Evolutionary conservation across 768 basidiomycete genomes (phyloP).

Genomic region (Scleroderma citrinum): DNA sequence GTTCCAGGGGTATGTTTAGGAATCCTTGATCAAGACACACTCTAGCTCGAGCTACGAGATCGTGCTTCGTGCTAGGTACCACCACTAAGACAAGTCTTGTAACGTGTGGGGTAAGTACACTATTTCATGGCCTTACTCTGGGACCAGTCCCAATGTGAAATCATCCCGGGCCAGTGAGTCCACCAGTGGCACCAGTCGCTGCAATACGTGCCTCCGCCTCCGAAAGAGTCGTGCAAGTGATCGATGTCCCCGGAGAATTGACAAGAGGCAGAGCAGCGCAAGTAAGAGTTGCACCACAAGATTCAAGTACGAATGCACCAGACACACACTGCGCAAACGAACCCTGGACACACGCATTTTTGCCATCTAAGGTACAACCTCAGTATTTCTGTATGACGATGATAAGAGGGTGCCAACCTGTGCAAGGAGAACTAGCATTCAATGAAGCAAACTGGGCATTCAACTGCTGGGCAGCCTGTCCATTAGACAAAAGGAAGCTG

Average conservation of each 20-base stretch:
- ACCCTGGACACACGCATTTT: constrained; percentile 44
- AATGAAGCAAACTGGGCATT: constrained; percentile 49
- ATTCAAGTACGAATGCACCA: constrained; percentile 31
- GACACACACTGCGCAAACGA: constrained; percentile 51
- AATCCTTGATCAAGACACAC: too few species aligned
- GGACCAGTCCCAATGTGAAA: too few species aligned
- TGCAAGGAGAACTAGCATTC: constrained; percentile 41
- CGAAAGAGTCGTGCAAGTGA: constrained; percentile 43
- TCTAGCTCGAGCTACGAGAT: too few species aligned
- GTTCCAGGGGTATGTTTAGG: too few species aligned
- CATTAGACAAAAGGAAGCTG: constrained; percentile 31
- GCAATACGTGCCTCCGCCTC: constrained; percentile 41
- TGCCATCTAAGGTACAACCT: constrained; percentile 17
- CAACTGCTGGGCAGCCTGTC: constrained; percentile 43
- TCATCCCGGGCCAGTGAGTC: constrained; percentile 31
- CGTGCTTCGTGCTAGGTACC: too few species aligned
- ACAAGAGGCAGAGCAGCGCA: constrained; percentile 53
- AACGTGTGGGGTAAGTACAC: not conserved
- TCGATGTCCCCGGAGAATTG: constrained; percentile 45
- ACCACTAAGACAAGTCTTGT: too few species aligned
- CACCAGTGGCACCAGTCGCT: constrained; percentile 40
- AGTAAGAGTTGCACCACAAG: constrained; percentile 24
- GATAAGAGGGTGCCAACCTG: constrained; percentile 18
- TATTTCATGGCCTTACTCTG: not conserved
- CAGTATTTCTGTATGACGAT: constrained; percentile 18